phyloP scores from a whole-genome alignment of 352 stramenopile genomes.

The Pythium periplocum region DNA sequence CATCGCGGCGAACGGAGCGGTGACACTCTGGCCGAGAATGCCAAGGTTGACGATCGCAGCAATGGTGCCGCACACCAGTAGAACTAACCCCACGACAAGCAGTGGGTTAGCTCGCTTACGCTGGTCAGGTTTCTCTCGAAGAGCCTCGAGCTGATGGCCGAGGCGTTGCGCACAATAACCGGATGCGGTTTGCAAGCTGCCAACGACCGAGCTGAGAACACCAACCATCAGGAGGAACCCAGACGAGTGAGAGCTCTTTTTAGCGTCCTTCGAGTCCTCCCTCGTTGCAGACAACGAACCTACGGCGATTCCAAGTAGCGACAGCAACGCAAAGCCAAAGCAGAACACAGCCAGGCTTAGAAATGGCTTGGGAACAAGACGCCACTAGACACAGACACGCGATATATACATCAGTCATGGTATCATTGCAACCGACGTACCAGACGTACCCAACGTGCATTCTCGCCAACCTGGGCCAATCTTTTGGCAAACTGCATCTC shows the following conservation, averaged over 20 bases:
- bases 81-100: constrained; percentile 23
- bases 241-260: constrained; percentile 4
- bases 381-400: constrained; percentile 13
- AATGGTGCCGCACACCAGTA: constrained; percentile 29
- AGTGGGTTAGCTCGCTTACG: constrained; percentile 14
- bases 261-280: no score
- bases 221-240: constrained; percentile 21
- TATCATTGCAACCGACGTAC: no score
- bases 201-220: constrained; percentile 27
- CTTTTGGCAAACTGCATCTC: no score
- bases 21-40: constrained; percentile 29
- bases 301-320: constrained; percentile 16
- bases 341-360: constrained; percentile 18
- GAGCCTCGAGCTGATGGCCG: constrained; percentile 20
- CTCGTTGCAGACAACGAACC: no score
- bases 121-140: constrained; percentile 2
- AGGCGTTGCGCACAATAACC: constrained; percentile 34
- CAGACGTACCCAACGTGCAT: background rate
- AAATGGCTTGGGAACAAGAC: constrained; percentile 21
- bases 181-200: constrained; percentile 29
- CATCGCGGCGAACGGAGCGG: constrained; percentile 31
- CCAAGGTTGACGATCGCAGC: constrained; percentile 31
- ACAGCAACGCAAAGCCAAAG: constrained; percentile 24
- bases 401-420: no score
- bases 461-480: no score